Conservation (phyloP, 495 filamentous ascomycete species). For the Daldinia bambusicola region DNA sequence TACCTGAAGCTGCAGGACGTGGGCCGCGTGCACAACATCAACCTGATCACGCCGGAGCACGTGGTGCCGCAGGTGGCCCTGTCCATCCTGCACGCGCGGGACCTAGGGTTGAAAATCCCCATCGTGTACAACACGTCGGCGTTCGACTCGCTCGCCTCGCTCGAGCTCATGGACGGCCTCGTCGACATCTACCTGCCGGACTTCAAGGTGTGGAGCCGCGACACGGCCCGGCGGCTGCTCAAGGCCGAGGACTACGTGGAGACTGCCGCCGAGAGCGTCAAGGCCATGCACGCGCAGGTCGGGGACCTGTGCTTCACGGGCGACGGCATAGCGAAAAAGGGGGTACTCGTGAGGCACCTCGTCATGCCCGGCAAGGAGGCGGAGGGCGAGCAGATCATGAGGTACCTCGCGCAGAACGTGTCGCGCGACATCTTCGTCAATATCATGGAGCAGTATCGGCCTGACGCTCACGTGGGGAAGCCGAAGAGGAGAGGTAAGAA, state of each 20-base stretch:
- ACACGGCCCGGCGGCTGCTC: conserved; percentile 71
- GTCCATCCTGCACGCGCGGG: conserved; percentile 72
- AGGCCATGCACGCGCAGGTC: conserved; percentile 79
- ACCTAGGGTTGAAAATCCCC: conserved; percentile 72
- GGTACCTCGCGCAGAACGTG: conserved; percentile 72
- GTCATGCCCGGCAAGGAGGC: conserved; percentile 80
- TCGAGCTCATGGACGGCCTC: conserved; percentile 75
- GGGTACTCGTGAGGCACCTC: conserved; percentile 76
- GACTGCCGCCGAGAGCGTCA: conserved; percentile 75
- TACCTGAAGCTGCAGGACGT: conserved; percentile 79
- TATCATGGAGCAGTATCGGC: conserved; percentile 83
- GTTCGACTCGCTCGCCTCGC: conserved; percentile 74
- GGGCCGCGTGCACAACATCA: conserved; percentile 81
- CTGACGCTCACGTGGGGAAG: conserved; percentile 80
- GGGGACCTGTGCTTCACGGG: conserved; percentile 79
- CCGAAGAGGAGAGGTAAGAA: conserved; percentile 53
- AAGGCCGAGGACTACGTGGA: conserved; percentile 77
- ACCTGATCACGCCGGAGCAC: conserved; percentile 76
- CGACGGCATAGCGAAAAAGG: conserved; percentile 79
- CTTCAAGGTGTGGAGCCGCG: conserved; percentile 77
- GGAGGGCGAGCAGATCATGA: conserved; percentile 74
- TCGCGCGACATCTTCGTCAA: conserved; percentile 75
- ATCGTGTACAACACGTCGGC: conserved; percentile 83
- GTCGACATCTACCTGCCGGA: conserved; percentile 83
- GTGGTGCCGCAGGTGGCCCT: conserved; percentile 81